phyloP scores from a whole-genome alignment of 1,284 basidiomycete species.

The Naganishia sp. region DNA sequence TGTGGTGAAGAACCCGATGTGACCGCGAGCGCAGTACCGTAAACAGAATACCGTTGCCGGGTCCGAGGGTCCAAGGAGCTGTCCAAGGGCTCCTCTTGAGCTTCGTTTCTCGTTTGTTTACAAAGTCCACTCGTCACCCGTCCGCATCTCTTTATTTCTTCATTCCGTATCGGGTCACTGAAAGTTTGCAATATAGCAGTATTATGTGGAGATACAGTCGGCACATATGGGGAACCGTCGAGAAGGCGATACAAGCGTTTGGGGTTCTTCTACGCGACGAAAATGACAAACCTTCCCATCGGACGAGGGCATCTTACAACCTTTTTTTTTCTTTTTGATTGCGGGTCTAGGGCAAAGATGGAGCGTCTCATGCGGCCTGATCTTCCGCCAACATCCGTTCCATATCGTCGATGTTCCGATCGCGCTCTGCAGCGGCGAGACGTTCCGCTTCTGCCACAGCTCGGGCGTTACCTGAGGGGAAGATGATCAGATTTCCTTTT shows the following conservation, averaged over 20 bases:
- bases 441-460: slow-evolving; percentile 45
- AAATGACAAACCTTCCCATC: no score
- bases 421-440: slow-evolving; percentile 7
- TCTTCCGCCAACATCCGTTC: slow-evolving; percentile 54
- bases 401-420: slow-evolving; percentile 37
- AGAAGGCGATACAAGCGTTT: no score
- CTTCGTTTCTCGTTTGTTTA: slow-evolving; percentile 7
- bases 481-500: slow-evolving; percentile 21
- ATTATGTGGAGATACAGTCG: neutral
- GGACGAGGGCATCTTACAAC: neutral
- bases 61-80: no score
- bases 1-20: no score
- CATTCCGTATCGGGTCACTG: no score
- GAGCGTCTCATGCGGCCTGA: slow-evolving; percentile 40
- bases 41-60: no score
- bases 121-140: neutral
- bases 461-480: slow-evolving; percentile 45
- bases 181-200: neutral
- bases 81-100: no score
- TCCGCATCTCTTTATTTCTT: no score
- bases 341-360: neutral
- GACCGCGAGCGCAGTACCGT: no score
- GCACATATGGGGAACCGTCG: neutral
- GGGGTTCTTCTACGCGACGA: no score
- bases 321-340: slow-evolving; percentile 1